These are phyloP conservation scores for Fusarium transvaalense DNA, from an alignment of 2,329 filamentous ascomycete genomes.

Conservation along the genomic window DNA sequence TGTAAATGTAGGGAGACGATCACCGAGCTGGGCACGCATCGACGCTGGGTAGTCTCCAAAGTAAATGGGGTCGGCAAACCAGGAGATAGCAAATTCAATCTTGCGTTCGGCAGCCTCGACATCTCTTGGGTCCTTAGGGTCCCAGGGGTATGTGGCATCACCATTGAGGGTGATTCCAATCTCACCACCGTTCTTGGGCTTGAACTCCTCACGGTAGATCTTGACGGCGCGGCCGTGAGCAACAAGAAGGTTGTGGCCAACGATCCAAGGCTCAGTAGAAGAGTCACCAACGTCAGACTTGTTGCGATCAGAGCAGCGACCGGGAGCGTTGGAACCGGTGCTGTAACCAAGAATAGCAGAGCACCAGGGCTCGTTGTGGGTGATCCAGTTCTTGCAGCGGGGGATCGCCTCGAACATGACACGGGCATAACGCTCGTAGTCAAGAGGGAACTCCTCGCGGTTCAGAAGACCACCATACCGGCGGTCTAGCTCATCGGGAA, in stretches of 20 bases:
- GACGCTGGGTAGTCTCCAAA: slow-evolving; percentile 85
- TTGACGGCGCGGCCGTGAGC: slow-evolving; percentile 86
- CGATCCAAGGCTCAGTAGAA: slow-evolving; percentile 83
- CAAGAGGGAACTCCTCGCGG: slow-evolving; percentile 83
- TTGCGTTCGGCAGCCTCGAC: slow-evolving; percentile 82
- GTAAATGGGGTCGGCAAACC: slow-evolving; percentile 92
- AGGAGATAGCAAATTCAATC: slow-evolving; percentile 87
- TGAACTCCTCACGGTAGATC: slow-evolving; percentile 85
- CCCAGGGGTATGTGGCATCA: slow-evolving; percentile 86
- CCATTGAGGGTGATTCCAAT: slow-evolving; percentile 92
- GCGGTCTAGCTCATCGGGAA: slow-evolving; percentile 81
- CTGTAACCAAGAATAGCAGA: slow-evolving; percentile 84
- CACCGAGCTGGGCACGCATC: slow-evolving; percentile 84
- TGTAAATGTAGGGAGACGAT: slow-evolving; percentile 80
- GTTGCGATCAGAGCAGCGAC: slow-evolving; percentile 80
- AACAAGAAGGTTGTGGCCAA: slow-evolving; percentile 82
- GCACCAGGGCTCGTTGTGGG: slow-evolving; percentile 92
- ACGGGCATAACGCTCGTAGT: slow-evolving; percentile 83
- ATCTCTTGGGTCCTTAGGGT: slow-evolving; percentile 79
- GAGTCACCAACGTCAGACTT: slow-evolving; percentile 80
- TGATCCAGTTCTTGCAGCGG: slow-evolving; percentile 89
- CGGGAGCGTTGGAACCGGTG: slow-evolving; percentile 82
- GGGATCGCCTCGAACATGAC: slow-evolving; percentile 80
- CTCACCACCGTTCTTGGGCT: slow-evolving; percentile 76
- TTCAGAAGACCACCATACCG: slow-evolving; percentile 86